These are phyloP conservation scores for Acanthamoeba sp. DNA, from an alignment of 208 protist species.

Conservation along the genomic window DNA sequence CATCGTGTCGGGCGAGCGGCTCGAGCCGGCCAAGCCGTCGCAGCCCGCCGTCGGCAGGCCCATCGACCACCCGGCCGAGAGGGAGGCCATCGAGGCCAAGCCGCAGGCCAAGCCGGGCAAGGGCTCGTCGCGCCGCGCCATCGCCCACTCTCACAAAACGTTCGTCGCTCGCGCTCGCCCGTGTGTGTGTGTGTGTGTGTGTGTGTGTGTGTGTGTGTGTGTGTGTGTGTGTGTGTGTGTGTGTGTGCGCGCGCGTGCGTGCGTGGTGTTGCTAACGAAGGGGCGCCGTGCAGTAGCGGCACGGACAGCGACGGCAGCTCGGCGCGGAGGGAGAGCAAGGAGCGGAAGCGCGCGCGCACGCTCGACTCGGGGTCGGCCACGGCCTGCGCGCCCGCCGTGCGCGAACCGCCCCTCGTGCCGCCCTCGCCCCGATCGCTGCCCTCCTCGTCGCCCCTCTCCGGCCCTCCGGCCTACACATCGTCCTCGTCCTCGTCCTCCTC, in stretches of 20 bases:
- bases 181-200: too few relatives aligned
- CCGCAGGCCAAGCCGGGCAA: not conserved
- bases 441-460: slow-evolving; percentile 9
- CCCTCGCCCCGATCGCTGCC: slow-evolving; percentile 10
- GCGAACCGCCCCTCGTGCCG: not conserved
- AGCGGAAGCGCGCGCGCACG: not conserved
- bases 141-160: not conserved
- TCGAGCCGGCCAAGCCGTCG: not conserved
- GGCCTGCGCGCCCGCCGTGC: not conserved
- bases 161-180: not conserved
- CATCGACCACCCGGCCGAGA: not conserved
- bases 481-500: not conserved
- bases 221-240: too few relatives aligned
- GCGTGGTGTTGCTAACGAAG: not conserved
- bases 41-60: too few relatives aligned
- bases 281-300: not conserved
- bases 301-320: not conserved
- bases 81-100: not conserved
- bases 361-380: slow-evolving; percentile 6
- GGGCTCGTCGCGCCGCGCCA: not conserved
- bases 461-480: not conserved
- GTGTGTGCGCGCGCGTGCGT: too few relatives aligned
- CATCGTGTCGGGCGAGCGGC: slow-evolving; percentile 28
- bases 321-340: not conserved
- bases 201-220: too few relatives aligned